Evolutionary conservation across 805 yeast genomes (phyloP).

Genomic region (Candida sithepensis): DNA sequence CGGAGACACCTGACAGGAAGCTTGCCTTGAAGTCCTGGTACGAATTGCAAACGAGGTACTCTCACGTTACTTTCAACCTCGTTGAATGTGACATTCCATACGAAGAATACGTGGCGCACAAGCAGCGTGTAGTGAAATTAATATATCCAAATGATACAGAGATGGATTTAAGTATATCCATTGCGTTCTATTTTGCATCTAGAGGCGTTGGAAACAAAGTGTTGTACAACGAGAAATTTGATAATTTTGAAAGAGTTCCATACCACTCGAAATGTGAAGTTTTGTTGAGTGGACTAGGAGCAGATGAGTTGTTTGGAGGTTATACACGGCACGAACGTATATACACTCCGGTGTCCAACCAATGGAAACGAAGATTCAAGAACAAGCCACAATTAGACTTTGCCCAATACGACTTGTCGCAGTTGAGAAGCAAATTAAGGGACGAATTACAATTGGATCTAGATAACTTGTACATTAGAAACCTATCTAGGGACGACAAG

Average conservation of each 20-base stretch:
- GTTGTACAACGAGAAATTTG: slow-evolving; percentile 12
- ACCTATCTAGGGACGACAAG: slow-evolving; percentile 88
- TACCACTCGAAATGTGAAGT: slow-evolving; percentile 62
- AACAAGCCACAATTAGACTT: slow-evolving; percentile 19
- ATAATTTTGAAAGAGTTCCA: slow-evolving; percentile 9
- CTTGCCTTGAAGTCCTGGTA: slow-evolving; percentile 65
- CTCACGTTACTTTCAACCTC: slow-evolving; percentile 42
- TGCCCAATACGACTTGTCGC: slow-evolving; percentile 9
- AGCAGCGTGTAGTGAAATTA: slow-evolving; percentile 51
- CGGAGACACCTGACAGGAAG: slow-evolving; percentile 81
- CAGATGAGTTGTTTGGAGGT: slow-evolving; percentile 96
- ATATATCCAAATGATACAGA: slow-evolving; percentile 87
- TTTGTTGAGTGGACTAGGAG: slow-evolving; percentile 89
- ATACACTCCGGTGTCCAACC: slow-evolving; percentile 33
- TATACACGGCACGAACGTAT: slow-evolving; percentile 76
- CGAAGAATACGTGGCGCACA: slow-evolving; percentile 53
- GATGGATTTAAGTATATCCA: slow-evolving; percentile 93
- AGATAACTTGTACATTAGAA: slow-evolving; percentile 68
- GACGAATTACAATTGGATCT: slow-evolving; percentile 69
- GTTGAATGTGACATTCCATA: slow-evolving; percentile 74
- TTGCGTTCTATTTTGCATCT: slow-evolving; percentile 92
- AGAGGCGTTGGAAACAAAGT: slow-evolving; percentile 43
- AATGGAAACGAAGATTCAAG: slow-evolving; percentile 18
- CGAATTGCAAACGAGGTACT: slow-evolving; percentile 43
- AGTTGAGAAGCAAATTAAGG: slow-evolving; percentile 39